phyloP scores from a whole-genome alignment of 1,139 yeast species.

The Magnusiomyces fungicola region DNA sequence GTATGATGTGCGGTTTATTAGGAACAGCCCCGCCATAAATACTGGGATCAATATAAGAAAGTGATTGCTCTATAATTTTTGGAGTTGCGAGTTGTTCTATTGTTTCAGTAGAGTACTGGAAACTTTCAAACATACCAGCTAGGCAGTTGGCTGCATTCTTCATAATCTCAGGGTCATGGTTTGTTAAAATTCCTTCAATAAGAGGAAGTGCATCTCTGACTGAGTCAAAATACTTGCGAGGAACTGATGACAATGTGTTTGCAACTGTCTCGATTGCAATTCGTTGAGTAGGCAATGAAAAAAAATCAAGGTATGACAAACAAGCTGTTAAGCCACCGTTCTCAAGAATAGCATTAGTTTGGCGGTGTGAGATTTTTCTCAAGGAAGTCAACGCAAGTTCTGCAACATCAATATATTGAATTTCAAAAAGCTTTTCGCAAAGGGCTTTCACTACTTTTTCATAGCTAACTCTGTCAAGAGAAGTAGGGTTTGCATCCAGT shows the following conservation, averaged over 20 bases:
- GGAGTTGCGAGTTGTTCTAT: slow-evolving; percentile 42
- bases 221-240: slow-evolving; percentile 39
- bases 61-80: slow-evolving; percentile 20
- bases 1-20: slow-evolving; percentile 27
- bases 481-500: slow-evolving; percentile 66
- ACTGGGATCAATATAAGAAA: slow-evolving; percentile 22
- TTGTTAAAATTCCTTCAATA: slow-evolving; percentile 54
- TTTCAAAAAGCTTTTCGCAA: slow-evolving; percentile 61
- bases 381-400: slow-evolving; percentile 73
- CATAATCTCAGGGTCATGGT: slow-evolving; percentile 56
- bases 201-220: slow-evolving; percentile 54
- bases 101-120: slow-evolving; percentile 39
- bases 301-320: slow-evolving; percentile 73
- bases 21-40: slow-evolving; percentile 19
- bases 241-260: slow-evolving; percentile 55
- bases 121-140: slow-evolving; percentile 53
- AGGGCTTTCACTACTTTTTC: slow-evolving; percentile 63
- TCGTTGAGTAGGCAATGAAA: slow-evolving; percentile 83
- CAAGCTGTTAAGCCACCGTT: slow-evolving; percentile 63
- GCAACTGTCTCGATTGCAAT: slow-evolving; percentile 75
- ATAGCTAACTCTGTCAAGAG: slow-evolving; percentile 55
- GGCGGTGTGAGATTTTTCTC: slow-evolving; percentile 33
- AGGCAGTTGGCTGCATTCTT: slow-evolving; percentile 66
- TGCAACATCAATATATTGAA: slow-evolving; percentile 80
- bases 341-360: slow-evolving; percentile 31